Base-by-base conservation (phyloP, 73 alveolate species). In the Paramecium biaurelia region DNA sequence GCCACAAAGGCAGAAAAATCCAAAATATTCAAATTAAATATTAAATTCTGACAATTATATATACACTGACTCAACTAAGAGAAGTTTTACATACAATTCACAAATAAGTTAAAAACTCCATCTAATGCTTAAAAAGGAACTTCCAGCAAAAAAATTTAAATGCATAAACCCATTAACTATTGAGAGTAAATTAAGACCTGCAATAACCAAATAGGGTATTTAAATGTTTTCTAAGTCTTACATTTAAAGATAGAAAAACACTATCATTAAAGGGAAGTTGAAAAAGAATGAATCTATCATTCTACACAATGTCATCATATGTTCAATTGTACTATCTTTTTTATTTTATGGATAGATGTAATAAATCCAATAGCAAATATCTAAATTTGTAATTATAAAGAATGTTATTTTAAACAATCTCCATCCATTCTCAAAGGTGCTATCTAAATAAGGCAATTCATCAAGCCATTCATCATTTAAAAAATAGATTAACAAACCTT, bases 121-220 rank as follows among this genome's bases (percentile, higher is more conserved):
- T 47, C 42, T 43, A 4, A 79, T 79, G 4, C 76, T 43, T 23
- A 24, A 12, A 21, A 79, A 30, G 20, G 90, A 32, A 15, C 42
- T 42, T 15, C 90, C 90, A 21, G 45, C 90, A 79, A 79, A 79
- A 79, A 41, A 79, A 35, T 42, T 79, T 24, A 79, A n/a, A 21
- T 43, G 74, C 90, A 79, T 79, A 12, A 79, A 47, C 20, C 63
- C 70, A 79, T 79, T 79, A 4, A 47, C 70, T 20, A 43, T 79
- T 2, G 42, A 21, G 28, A 79, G 28, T 12, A 79, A 26, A 45
- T 79, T 79, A 9, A 79, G 21, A 23, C 45, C 45, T 23, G 90
- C 45, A 79, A 41, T 42, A 41, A 41, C 45, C 20, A 41, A 30
- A 24, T 79, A 79, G 6, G 53, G 47, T 1, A 79, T 42, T 21